Evolutionary conservation across 2,329 filamentous ascomycete species (phyloP).

Genomic region (Spiromastix sp.): DNA sequence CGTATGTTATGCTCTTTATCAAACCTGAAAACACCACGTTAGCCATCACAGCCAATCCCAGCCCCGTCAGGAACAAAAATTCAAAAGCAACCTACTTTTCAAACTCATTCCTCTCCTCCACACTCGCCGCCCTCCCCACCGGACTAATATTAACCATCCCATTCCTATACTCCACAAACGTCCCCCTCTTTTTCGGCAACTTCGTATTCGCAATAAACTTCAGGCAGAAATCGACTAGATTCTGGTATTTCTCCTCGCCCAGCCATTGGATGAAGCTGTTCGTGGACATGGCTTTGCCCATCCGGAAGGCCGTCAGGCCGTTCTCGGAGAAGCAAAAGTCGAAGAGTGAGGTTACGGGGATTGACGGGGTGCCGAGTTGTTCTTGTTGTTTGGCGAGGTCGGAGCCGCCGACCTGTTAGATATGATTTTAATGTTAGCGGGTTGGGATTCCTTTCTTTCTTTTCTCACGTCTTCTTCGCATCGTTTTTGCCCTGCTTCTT

Average conservation of each 20-base stretch:
- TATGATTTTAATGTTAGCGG: too few relatives aligned
- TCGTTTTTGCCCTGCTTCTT: too few relatives aligned
- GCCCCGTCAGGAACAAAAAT: background rate
- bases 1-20: slow-evolving; percentile 71
- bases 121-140: slow-evolving; percentile 68
- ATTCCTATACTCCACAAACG: slow-evolving; percentile 57
- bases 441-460: too few relatives aligned
- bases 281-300: slow-evolving; percentile 63
- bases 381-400: slow-evolving; percentile 93
- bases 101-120: slow-evolving; percentile 71
- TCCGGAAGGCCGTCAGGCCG: slow-evolving; percentile 79
- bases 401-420: slow-evolving; percentile 61
- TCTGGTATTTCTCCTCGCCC: slow-evolving; percentile 67
- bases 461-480: too few relatives aligned
- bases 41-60: background rate
- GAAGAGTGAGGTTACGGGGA: slow-evolving; percentile 73
- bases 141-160: slow-evolving; percentile 57
- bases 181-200: slow-evolving; percentile 53
- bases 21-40: slow-evolving; percentile 36
- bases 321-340: slow-evolving; percentile 98
- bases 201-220: slow-evolving; percentile 52
- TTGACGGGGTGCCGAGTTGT: slow-evolving; percentile 64
- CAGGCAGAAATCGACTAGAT: slow-evolving; percentile 48
- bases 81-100: slow-evolving; percentile 40
- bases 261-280: slow-evolving; percentile 88